Evolutionary conservation across 805 yeast species (phyloP).

Genomic region (Danielozyma ontarioensis): DNA sequence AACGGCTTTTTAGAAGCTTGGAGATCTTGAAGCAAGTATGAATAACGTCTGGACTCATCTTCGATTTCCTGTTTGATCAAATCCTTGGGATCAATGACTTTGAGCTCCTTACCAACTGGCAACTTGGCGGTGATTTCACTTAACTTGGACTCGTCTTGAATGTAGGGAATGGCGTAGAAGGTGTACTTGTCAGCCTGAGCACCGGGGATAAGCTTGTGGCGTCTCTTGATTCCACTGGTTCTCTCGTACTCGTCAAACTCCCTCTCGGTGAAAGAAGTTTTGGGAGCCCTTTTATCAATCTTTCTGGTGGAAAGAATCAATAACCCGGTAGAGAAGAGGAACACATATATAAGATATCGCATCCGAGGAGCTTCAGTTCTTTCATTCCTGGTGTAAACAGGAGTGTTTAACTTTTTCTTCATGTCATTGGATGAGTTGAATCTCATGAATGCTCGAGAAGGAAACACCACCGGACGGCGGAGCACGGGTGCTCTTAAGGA

Average conservation of each 20-base stretch:
- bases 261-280: conserved; percentile 41
- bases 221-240: conserved; percentile 48
- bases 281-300: conserved; percentile 26
- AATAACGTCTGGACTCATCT: conserved; percentile 42
- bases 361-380: conserved; percentile 21
- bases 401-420: not conserved
- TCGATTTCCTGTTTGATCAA: conserved; percentile 43
- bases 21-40: conserved; percentile 47
- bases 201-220: conserved; percentile 36
- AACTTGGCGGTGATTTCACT: conserved; percentile 7
- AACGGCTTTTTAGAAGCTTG: conserved; percentile 18
- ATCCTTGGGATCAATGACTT: conserved; percentile 46
- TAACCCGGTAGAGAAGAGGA: conserved; percentile 25
- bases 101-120: conserved; percentile 17
- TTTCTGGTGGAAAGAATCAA: conserved; percentile 25
- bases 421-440: no score
- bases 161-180: conserved; percentile 35
- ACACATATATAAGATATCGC: conserved; percentile 32
- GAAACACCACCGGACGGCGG: no score
- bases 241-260: conserved; percentile 47
- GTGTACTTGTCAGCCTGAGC: conserved; percentile 35
- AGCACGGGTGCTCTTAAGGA: no score
- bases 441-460: no score
- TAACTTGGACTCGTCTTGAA: conserved; percentile 14
- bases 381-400: conserved; percentile 1